phyloP scores from a whole-genome alignment of 148 eudicot genomes.

The Linanthus parryae region DNA sequence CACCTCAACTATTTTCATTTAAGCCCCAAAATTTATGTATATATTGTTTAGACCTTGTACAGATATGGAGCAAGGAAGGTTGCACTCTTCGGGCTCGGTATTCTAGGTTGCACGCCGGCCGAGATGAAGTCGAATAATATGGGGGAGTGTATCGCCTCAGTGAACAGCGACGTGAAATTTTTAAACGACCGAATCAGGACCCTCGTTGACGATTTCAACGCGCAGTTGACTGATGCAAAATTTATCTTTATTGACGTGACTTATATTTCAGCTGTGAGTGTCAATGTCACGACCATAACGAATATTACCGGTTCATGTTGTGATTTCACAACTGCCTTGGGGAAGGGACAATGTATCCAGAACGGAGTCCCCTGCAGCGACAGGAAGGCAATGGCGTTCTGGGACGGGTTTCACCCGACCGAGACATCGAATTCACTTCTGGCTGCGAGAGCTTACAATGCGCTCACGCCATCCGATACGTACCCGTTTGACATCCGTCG shows the following conservation, averaged over 20 bases:
- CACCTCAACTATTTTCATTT: not conserved
- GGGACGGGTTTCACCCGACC: not conserved
- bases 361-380: not conserved
- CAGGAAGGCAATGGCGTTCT: not conserved
- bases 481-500: slow-evolving; percentile 35
- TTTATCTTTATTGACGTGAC: slow-evolving; percentile 30
- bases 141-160: slow-evolving; percentile 22
- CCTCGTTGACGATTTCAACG: slow-evolving; percentile 31
- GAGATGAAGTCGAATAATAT: slow-evolving; percentile 3
- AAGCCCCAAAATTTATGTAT: not conserved
- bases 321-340: no score
- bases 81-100: slow-evolving; percentile 37
- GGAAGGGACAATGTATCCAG: no score
- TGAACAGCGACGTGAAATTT: slow-evolving; percentile 19
- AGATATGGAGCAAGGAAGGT: slow-evolving; percentile 46
- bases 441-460: slow-evolving; percentile 30
- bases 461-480: slow-evolving; percentile 24
- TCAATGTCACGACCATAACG: no score
- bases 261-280: slow-evolving; percentile 16
- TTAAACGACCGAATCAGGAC: slow-evolving; percentile 31
- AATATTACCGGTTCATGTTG: no score
- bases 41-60: slow-evolving; percentile 27
- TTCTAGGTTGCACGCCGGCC: slow-evolving; percentile 33
- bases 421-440: slow-evolving; percentile 1
- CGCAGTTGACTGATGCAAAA: slow-evolving; percentile 15